Evolutionary conservation across 1,284 basidiomycete genomes (phyloP).

Genomic region (Neotropicomus parvogracilis): DNA sequence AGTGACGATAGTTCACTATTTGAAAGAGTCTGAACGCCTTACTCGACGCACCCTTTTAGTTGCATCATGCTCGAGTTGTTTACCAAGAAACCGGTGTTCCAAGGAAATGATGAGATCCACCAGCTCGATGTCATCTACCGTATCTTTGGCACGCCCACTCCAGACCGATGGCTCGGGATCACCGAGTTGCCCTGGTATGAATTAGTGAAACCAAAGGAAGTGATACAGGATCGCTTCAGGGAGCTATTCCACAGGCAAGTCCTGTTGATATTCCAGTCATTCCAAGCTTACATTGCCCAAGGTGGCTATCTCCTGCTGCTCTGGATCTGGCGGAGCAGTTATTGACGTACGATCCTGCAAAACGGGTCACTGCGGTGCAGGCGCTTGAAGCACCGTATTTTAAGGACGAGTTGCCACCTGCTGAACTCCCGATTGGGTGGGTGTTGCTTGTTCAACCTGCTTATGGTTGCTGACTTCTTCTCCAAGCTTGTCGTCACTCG

Average conservation of each 20-base stretch:
- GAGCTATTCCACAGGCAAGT: constrained; percentile 77
- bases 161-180: constrained; percentile 81
- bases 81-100: constrained; percentile 91
- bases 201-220: constrained; percentile 85
- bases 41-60: constrained; percentile 40
- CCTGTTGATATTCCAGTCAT: not conserved
- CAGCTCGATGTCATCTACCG: constrained; percentile 93
- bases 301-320: constrained; percentile 80
- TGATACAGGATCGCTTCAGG: constrained; percentile 69
- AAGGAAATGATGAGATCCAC: constrained; percentile 95
- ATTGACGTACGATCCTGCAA: constrained; percentile 78
- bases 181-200: constrained; percentile 95
- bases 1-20: constrained; percentile 1
- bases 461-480: constrained; percentile 17
- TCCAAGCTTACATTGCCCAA: constrained; percentile 29
- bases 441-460: constrained; percentile 32
- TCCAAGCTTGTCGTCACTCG: constrained; percentile 62
- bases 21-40: not conserved
- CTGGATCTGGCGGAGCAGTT: constrained; percentile 83
- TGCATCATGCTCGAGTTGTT: constrained; percentile 99
- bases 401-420: constrained; percentile 66
- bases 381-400: constrained; percentile 87
- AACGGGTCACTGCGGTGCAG: constrained; percentile 74
- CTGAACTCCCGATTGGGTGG: constrained; percentile 77
- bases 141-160: constrained; percentile 84